A percentile compares a stretch with the other conserved stretches of the same genome.
Evolutionary conservation across 495 filamentous ascomycete species (phyloP).

Genomic region (Penicillium taxi): DNA sequence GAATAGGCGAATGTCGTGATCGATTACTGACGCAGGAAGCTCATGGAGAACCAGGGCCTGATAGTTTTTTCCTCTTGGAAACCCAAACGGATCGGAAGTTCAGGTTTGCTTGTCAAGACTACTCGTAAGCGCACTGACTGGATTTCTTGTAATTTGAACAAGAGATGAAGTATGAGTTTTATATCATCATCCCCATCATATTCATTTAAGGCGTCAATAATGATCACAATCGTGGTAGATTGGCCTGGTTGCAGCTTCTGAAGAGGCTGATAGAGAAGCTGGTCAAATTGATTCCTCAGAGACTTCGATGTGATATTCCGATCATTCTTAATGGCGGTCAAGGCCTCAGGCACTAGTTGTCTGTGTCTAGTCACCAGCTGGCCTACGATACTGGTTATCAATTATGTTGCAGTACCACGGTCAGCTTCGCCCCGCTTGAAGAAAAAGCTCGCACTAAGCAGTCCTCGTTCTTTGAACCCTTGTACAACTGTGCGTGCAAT

Average conservation of each 20-base stretch:
- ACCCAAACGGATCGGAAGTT: constrained; percentile 32
- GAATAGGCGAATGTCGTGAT: background rate
- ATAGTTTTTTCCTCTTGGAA: constrained; percentile 12
- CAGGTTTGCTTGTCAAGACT: constrained; percentile 29
- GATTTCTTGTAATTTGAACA: constrained; percentile 14
- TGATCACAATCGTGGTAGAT: constrained; percentile 8
- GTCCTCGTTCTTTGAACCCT: background rate
- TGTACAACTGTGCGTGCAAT: background rate
- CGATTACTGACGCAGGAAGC: constrained; percentile 9
- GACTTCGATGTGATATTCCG: constrained; percentile 23
- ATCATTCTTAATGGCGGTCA: constrained; percentile 29
- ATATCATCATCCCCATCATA: constrained; percentile 41
- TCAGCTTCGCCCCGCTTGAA: constrained; percentile 3
- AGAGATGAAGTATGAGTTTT: constrained; percentile 29
- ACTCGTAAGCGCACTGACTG: constrained; percentile 11
- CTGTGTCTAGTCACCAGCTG: background rate
- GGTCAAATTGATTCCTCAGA: constrained; percentile 38
- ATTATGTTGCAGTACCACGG: background rate
- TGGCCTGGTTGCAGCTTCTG: background rate
- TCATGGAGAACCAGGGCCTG: constrained; percentile 16
- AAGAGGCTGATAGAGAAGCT: constrained; percentile 39
- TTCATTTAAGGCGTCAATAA: constrained; percentile 47
- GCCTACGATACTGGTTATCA: background rate
- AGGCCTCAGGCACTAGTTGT: too few relatives aligned
- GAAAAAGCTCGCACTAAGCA: background rate